These are phyloP conservation scores for Calonectria hawksworthii DNA, from an alignment of 2,329 filamentous ascomycete genomes.

Conservation along the genomic window DNA sequence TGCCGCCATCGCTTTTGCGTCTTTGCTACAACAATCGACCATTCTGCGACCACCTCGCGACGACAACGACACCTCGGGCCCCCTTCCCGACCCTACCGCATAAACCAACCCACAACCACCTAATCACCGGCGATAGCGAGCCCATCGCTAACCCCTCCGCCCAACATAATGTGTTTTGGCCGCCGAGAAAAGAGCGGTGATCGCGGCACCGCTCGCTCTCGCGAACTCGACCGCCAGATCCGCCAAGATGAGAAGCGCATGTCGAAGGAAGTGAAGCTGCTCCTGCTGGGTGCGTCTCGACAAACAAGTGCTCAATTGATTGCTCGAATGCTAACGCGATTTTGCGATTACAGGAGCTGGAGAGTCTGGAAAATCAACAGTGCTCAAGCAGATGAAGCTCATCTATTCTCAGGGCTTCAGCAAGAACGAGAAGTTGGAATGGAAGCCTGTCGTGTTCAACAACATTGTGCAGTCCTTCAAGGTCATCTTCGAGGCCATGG, in stretches of 20 bases:
- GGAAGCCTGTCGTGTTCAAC: slow-evolving; percentile 94
- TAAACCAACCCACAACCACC: neutral
- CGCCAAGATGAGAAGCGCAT: slow-evolving; percentile 90
- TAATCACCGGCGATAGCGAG: neutral
- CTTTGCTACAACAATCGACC: neutral
- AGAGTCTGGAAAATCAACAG: slow-evolving; percentile 92
- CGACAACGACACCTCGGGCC: neutral
- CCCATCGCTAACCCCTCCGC: slow-evolving; percentile 17
- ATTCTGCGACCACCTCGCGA: slow-evolving; percentile 2
- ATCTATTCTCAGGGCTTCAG: slow-evolving; percentile 95
- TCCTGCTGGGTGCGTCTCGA: slow-evolving; percentile 81
- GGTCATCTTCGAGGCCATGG: slow-evolving; percentile 91
- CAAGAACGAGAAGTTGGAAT: slow-evolving; percentile 90
- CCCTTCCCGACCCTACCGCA: neutral
- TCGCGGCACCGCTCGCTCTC: slow-evolving; percentile 68
- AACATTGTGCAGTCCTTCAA: slow-evolving; percentile 95
- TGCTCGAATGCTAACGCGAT: slow-evolving; percentile 29
- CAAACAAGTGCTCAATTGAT: neutral
- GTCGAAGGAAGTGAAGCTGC: slow-evolving; percentile 90
- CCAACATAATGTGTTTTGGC: slow-evolving; percentile 73
- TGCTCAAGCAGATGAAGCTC: slow-evolving; percentile 99
- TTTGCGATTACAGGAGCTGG: slow-evolving; percentile 78
- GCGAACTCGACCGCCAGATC: slow-evolving; percentile 89
- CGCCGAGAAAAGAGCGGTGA: slow-evolving; percentile 62
- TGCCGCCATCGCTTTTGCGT: neutral